These are phyloP conservation scores for Urochloa ruziziensis DNA, from an alignment of 176 grass and related monocot genomes.

Conservation along the genomic window DNA sequence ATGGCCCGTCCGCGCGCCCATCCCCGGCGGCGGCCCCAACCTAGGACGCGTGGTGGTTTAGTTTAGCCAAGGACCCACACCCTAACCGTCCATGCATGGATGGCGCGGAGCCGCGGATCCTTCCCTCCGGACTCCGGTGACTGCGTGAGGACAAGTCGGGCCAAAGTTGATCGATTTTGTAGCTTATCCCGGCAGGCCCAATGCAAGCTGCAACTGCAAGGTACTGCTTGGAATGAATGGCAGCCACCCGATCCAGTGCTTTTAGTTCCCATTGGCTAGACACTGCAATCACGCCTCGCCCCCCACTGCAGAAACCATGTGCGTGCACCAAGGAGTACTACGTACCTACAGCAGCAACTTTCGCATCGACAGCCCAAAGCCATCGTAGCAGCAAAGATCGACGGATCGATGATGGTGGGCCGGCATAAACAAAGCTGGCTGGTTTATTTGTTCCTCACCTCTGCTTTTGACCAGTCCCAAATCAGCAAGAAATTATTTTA, in stretches of 20 bases:
- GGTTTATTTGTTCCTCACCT: not conserved
- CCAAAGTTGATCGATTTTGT: not conserved
- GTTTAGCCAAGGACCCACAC: not conserved
- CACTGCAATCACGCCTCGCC: not conserved
- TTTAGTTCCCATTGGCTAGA: not conserved
- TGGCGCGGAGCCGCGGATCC: not conserved
- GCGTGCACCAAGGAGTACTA: not conserved
- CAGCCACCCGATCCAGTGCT: not conserved
- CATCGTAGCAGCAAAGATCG: not conserved
- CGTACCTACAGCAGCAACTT: no score
- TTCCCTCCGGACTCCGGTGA: no score
- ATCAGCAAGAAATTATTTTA: no score
- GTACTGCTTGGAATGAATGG: not conserved
- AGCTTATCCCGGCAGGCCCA: not conserved
- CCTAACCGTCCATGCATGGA: not conserved
- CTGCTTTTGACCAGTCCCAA: no score
- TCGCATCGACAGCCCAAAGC: no score
- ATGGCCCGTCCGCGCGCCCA: no score
- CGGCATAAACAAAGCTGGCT: not conserved
- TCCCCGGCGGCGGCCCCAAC: not conserved
- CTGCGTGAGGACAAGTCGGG: not conserved
- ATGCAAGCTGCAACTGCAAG: not conserved
- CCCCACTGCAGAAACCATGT: no score
- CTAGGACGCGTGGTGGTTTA: not conserved
- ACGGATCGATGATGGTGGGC: not conserved